Percentiles rank a stretch among this genome's conserved stretches.
Conservation (phyloP, 495 filamentous ascomycete species). For the Trichodelitschia bisporula region DNA sequence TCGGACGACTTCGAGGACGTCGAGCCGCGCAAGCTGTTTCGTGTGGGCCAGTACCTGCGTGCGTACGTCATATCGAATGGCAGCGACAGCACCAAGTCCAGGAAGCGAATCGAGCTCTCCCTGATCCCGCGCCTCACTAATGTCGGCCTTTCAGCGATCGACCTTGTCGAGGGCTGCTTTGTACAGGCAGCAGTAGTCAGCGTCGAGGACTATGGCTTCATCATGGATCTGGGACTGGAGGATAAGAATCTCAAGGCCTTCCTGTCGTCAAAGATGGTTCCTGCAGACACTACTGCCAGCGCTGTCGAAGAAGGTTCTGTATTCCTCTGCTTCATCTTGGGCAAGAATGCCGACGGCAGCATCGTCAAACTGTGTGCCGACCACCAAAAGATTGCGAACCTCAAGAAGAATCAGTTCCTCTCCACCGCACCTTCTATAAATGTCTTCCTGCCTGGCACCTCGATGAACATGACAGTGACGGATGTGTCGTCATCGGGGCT, state of each 20-base stretch:
- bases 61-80: conserved; percentile 50
- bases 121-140: conserved; percentile 56
- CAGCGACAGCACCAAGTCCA: conserved; percentile 36
- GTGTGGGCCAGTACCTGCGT: not conserved
- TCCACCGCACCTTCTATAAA: conserved; percentile 62
- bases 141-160: conserved; percentile 37
- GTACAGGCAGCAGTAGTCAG: conserved; percentile 74
- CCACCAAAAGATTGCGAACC: conserved; percentile 32
- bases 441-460: conserved; percentile 72
- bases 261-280: conserved; percentile 68
- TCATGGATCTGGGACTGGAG: conserved; percentile 74
- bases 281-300: conserved; percentile 27
- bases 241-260: conserved; percentile 49
- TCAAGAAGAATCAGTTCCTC: conserved; percentile 46
- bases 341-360: conserved; percentile 53
- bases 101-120: conserved; percentile 62
- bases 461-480: conserved; percentile 62
- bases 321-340: conserved; percentile 57
- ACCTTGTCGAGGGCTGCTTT: conserved; percentile 43
- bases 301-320: conserved; percentile 56
- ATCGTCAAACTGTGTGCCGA: conserved; percentile 71
- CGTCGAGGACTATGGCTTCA: conserved; percentile 80
- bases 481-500: conserved; percentile 36
- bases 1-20: conserved; percentile 31
- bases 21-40: conserved; percentile 27